Evolutionary conservation across 306 rosid species (phyloP).

Genomic region (Fragaria ananassa): DNA sequence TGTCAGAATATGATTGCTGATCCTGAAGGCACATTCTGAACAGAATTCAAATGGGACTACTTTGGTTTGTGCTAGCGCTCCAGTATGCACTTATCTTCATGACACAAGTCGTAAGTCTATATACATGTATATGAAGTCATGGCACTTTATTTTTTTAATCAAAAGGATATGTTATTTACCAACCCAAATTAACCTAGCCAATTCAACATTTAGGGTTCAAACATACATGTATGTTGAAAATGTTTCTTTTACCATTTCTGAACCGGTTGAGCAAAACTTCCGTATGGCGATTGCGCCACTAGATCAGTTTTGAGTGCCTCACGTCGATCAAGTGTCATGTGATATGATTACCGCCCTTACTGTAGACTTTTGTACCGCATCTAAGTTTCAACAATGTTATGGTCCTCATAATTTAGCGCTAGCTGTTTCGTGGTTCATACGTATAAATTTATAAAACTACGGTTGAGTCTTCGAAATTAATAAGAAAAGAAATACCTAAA

Average conservation of each 20-base stretch:
- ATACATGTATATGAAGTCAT: too few species aligned
- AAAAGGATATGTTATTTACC: not conserved
- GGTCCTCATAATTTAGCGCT: too few species aligned
- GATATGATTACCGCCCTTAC: not conserved
- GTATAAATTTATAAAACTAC: too few species aligned
- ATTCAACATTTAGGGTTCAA: not conserved
- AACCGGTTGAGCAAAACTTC: not conserved
- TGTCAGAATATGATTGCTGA: conserved; percentile 13
- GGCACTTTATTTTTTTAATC: not conserved
- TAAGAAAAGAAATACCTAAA: too few species aligned
- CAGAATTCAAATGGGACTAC: not conserved
- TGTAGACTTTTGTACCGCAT: not conserved
- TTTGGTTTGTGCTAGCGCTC: not conserved
- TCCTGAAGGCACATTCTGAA: conserved; percentile 5
- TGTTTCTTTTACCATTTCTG: not conserved
- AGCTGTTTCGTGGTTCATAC: too few species aligned
- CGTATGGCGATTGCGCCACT: not conserved
- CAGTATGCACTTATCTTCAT: conserved; percentile 9
- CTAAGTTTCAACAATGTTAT: not conserved
- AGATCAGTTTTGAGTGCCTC: too few species aligned
- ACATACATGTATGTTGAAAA: too few species aligned
- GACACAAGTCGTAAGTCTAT: not conserved
- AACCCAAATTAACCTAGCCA: not conserved
- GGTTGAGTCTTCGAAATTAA: too few species aligned
- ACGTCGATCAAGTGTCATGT: not conserved